Evolutionary conservation across 2,329 filamentous ascomycete species (phyloP), one percentile per base, ranked within the genome.

Genomic region (Microcyclospora tardicrescens): DNA sequence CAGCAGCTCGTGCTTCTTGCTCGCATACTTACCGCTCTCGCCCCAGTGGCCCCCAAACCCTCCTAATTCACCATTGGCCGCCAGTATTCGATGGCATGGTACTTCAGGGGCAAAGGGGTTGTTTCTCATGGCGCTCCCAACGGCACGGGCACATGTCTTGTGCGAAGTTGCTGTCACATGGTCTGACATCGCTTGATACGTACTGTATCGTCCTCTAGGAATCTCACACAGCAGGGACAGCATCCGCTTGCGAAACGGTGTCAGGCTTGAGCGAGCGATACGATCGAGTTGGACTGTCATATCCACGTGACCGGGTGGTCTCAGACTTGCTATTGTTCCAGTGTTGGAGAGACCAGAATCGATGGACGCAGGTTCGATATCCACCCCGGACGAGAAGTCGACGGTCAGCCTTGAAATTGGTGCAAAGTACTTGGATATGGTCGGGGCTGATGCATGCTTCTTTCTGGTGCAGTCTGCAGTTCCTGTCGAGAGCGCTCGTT

Each of bases 21-120:
- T 49, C 10, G 61, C 61, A 51, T 61, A 58, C 44, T 60, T 59
- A 5, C 63, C 63, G n/a, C 63, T 55, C 40, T 64, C 63, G 16
- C 63, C 61, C 66, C 68, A 68, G 28, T 60, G 57, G 11, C 70
- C 70, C 29, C 65, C 62, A 48, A 72, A 73, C 10, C 70, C 70
- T 12, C 70, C 68, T 14, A 73, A 54, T 6, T 55, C 48, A 10
- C 56, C 55, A 35, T 55, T 55, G 12, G 49, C 49, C 11, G 58
- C 57, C 35, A 61, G 38, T 5, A 61, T 55, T 2, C 63, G 49
- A 43, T 66, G 63, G 35, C 63, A 66, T 1, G 63, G 63, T 5
- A 66, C 61, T 13, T 59, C 55, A 1, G 63, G 63, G 6, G 63
- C 61, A 34, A 62, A 65, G 0, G 62, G 61, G 37, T 65, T 64